Evolutionary conservation across 352 stramenopile genomes (phyloP).

Genomic region (Phytophthora palmivora): DNA sequence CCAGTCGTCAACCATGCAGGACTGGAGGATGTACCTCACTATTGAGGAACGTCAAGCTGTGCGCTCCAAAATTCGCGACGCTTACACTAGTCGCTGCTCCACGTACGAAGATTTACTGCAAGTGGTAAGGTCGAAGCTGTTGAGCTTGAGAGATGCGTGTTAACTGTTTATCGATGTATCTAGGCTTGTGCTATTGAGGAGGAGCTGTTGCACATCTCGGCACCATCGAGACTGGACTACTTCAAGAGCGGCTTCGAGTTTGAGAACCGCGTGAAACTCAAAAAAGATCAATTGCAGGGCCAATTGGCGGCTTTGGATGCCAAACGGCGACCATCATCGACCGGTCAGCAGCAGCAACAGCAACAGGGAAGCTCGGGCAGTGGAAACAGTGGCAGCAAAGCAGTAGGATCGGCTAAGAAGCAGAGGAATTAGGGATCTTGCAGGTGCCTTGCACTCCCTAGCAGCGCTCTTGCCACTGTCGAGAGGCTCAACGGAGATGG

Average conservation of each 20-base stretch:
- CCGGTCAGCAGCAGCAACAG: slow-evolving; percentile 45
- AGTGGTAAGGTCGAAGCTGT: slow-evolving; percentile 60
- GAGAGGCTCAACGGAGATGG: slow-evolving; percentile 12
- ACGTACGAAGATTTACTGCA: slow-evolving; percentile 90
- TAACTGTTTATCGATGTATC: neutral
- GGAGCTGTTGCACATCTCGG: slow-evolving; percentile 89
- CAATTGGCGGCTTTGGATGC: slow-evolving; percentile 81
- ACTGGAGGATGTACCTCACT: slow-evolving; percentile 92
- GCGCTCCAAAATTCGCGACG: slow-evolving; percentile 87
- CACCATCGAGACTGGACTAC: slow-evolving; percentile 88
- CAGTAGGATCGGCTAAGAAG: slow-evolving; percentile 66
- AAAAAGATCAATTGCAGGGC: slow-evolving; percentile 89
- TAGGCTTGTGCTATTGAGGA: slow-evolving; percentile 90
- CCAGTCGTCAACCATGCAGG: slow-evolving; percentile 77
- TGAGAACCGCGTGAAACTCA: slow-evolving; percentile 90
- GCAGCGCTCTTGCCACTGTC: slow-evolving; percentile 10
- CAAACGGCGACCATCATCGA: slow-evolving; percentile 72
- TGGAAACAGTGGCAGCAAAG: slow-evolving; percentile 51
- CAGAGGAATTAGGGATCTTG: slow-evolving; percentile 53
- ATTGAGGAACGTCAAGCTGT: slow-evolving; percentile 91
- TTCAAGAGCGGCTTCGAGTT: slow-evolving; percentile 93
- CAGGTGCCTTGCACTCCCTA: slow-evolving; percentile 20
- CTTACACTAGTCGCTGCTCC: slow-evolving; percentile 85
- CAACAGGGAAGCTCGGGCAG: slow-evolving; percentile 34
- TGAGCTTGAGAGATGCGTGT: neutral